Percentiles rank a stretch among this genome's conserved stretches.
Conservation (phyloP, 768 basidiomycete species). For the Mycena epipterygia region DNA sequence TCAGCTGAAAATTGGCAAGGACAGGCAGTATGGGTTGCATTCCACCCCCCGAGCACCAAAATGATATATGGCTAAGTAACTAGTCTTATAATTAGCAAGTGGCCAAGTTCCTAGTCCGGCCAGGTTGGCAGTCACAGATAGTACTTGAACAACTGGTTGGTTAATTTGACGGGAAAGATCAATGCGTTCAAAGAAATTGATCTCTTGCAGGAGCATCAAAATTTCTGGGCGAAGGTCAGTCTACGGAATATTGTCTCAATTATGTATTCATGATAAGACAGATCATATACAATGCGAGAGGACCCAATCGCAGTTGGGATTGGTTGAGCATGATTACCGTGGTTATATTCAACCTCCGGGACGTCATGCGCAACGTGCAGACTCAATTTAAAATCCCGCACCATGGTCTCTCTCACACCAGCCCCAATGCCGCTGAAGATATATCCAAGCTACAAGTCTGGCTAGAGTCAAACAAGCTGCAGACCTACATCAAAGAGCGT, state of each 20-base stretch:
- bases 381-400: background rate
- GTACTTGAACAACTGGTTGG: background rate
- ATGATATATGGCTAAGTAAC: too few relatives aligned
- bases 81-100: too few relatives aligned
- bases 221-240: conserved; percentile 45
- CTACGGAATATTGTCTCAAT: background rate
- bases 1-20: too few relatives aligned
- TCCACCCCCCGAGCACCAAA: too few relatives aligned
- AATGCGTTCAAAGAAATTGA: background rate
- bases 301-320: conserved; percentile 30
- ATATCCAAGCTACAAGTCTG: conserved; percentile 14
- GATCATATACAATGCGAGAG: conserved; percentile 28
- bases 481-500: conserved; percentile 14
- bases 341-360: background rate
- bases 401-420: background rate
- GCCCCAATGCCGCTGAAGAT: background rate
- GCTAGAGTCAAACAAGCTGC: conserved; percentile 27
- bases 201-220: conserved; percentile 21
- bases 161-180: background rate
- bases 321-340: conserved; percentile 30
- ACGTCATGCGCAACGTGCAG: conserved; percentile 1
- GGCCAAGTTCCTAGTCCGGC: too few relatives aligned
- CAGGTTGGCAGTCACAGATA: too few relatives aligned
- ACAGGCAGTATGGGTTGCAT: too few relatives aligned
- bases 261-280: background rate